Percentiles rank a stretch among this genome's conserved stretches.
These are phyloP conservation scores for Fusarium camptoceras DNA, from an alignment of 2,329 filamentous ascomycete genomes.

Conservation along the genomic window DNA sequence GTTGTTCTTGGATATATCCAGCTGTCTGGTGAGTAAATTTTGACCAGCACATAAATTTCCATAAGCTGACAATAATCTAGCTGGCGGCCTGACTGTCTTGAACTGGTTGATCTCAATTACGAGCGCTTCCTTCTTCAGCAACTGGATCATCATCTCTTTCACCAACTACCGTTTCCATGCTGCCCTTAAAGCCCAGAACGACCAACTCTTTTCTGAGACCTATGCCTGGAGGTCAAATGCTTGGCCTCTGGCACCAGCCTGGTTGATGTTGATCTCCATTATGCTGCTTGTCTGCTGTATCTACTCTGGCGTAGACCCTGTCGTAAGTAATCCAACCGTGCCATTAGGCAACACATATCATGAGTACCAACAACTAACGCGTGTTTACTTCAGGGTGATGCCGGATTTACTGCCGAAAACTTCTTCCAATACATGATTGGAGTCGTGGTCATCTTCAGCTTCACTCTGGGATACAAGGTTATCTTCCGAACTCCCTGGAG, in stretches of 20 bases:
- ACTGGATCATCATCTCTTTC: slow-evolving; percentile 37
- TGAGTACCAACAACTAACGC: neutral
- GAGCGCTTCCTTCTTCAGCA: slow-evolving; percentile 35
- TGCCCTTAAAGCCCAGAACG: slow-evolving; percentile 31
- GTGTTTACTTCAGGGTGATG: neutral
- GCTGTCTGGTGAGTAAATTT: slow-evolving; percentile 6
- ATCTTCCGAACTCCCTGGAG: slow-evolving; percentile 36
- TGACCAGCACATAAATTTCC: rapidly evolving
- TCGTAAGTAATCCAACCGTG: slow-evolving; percentile 8
- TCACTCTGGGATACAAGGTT: slow-evolving; percentile 36
- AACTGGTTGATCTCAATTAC: slow-evolving; percentile 38
- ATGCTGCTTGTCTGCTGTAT: slow-evolving; percentile 26
- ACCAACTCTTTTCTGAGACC: slow-evolving; percentile 21
- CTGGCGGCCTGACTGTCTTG: slow-evolving; percentile 14
- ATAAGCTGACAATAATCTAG: neutral
- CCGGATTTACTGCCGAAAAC: slow-evolving; percentile 31
- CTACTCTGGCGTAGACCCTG: slow-evolving; percentile 10
- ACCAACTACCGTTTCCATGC: slow-evolving; percentile 29
- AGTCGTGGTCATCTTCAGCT: slow-evolving; percentile 35
- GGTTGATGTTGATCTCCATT: slow-evolving; percentile 23
- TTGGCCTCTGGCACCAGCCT: slow-evolving; percentile 21
- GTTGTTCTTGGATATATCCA: slow-evolving; percentile 28
- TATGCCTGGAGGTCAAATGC: slow-evolving; percentile 26
- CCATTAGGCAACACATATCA: neutral
- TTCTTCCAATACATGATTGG: slow-evolving; percentile 38